Conservation (phyloP, 352 stramenopile genomes). For the Plasmopara muralis region DNA sequence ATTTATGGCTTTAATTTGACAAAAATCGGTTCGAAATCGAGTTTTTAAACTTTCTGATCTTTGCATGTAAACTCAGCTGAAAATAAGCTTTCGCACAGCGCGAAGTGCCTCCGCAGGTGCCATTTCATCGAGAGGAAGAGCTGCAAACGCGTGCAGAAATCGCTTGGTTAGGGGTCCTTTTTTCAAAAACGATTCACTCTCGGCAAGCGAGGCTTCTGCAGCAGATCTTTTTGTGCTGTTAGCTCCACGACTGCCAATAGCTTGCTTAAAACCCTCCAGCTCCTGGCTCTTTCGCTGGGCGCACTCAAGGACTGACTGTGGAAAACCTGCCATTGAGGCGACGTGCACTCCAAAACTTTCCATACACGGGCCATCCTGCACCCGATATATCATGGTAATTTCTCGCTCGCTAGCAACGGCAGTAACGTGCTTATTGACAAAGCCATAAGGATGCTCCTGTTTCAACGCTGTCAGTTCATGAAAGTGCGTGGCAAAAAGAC, state of each 20-base stretch:
- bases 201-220: constrained; percentile 8
- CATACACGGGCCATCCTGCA: constrained; percentile 93
- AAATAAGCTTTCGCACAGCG: constrained; percentile 16
- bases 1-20: too few species aligned
- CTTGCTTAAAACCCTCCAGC: constrained; percentile 84
- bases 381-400: constrained; percentile 90
- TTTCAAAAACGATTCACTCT: constrained; percentile 25
- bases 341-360: constrained; percentile 99
- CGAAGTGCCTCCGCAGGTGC: constrained; percentile 35
- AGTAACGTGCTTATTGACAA: constrained; percentile 96
- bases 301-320: constrained; percentile 86
- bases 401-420: constrained; percentile 76
- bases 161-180: constrained; percentile 25
- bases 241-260: constrained; percentile 20
- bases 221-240: constrained; percentile 14
- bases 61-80: too few species aligned
- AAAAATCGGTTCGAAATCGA: too few species aligned
- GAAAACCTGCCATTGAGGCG: constrained; percentile 96
- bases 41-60: too few species aligned
- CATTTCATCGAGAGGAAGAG: constrained; percentile 61
- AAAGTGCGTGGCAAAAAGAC: constrained; percentile 98
- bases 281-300: constrained; percentile 92
- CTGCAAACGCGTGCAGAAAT: constrained; percentile 53
- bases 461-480: constrained; percentile 97
- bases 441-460: constrained; percentile 49